Evolutionary conservation across 768 basidiomycete genomes (phyloP).

Genomic region (Wakefieldia striispora): DNA sequence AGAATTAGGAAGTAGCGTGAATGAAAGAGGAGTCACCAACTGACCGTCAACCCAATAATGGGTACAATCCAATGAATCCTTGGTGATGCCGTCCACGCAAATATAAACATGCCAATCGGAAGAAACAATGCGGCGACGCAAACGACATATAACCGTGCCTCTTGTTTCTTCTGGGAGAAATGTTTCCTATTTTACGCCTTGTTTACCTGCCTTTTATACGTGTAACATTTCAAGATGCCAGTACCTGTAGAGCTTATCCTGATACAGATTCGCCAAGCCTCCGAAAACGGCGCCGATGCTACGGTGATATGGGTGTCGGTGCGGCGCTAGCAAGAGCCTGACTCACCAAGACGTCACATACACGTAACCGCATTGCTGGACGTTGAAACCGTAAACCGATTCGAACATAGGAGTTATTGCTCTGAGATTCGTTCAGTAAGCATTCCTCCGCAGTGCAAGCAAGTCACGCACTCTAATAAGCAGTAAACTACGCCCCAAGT

Average conservation of each 20-base stretch:
- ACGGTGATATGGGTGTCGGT: conserved; percentile 1
- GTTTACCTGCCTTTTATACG: conserved; percentile 14
- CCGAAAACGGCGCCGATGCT: conserved; percentile 55
- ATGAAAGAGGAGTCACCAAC: background rate
- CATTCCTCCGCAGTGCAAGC: background rate
- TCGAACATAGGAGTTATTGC: conserved; percentile 56
- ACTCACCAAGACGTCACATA: conserved; percentile 55
- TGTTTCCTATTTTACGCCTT: conserved; percentile 11
- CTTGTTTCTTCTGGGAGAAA: conserved; percentile 34
- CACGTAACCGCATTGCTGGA: conserved; percentile 55
- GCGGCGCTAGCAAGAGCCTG: background rate
- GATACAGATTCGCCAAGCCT: conserved; percentile 41
- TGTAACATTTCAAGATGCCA: background rate
- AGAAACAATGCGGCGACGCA: conserved; percentile 53
- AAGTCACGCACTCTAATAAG: conserved; percentile 48
- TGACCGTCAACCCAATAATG: conserved; percentile 20
- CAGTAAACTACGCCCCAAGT: conserved; percentile 75
- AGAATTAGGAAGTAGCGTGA: background rate
- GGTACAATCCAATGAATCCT: conserved; percentile 58
- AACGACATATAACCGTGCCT: conserved; percentile 58
- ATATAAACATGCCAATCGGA: conserved; percentile 63
- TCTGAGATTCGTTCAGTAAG: conserved; percentile 27
- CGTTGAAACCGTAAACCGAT: conserved; percentile 56
- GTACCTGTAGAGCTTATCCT: conserved; percentile 51
- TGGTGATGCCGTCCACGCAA: conserved; percentile 62